These are phyloP conservation scores for Phytophthora macrochlamydospora DNA, from an alignment of 352 stramenopile species.

Conservation along the genomic window DNA sequence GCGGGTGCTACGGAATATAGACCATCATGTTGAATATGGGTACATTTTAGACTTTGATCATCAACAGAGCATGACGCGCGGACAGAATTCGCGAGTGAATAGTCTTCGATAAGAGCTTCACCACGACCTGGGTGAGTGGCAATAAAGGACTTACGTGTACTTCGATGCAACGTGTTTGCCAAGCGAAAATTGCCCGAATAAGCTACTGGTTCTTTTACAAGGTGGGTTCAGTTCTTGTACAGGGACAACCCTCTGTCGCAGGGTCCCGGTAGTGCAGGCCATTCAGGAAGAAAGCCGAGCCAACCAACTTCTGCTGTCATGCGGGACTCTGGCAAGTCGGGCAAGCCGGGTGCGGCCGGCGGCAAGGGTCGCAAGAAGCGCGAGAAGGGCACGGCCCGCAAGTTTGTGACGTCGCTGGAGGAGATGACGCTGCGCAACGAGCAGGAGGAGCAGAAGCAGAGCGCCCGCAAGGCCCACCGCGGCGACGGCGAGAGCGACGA, in stretches of 20 bases:
- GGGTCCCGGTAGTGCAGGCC: conserved; percentile 24
- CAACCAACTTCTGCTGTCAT: conserved; percentile 38
- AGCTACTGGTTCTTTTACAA: conserved; percentile 33
- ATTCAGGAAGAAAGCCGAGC: conserved; percentile 15
- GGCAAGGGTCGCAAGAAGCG: conserved; percentile 70
- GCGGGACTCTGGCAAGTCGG: conserved; percentile 49
- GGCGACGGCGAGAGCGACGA: conserved; percentile 49
- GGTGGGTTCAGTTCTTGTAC: conserved; percentile 1
- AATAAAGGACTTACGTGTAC: too few relatives aligned
- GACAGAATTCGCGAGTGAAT: too few relatives aligned
- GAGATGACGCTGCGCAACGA: conserved; percentile 80
- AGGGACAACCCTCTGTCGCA: background rate
- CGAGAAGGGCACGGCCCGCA: conserved; percentile 75
- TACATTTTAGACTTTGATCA: too few relatives aligned
- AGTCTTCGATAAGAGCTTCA: too few relatives aligned
- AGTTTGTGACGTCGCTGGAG: conserved; percentile 85
- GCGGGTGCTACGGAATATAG: too few relatives aligned
- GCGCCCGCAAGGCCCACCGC: conserved; percentile 72
- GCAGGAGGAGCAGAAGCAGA: conserved; percentile 74
- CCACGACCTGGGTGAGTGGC: too few relatives aligned
- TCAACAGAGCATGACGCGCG: too few relatives aligned
- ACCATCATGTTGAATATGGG: too few relatives aligned
- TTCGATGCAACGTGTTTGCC: too few relatives aligned
- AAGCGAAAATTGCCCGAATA: conserved; percentile 9
- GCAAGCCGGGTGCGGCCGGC: conserved; percentile 59